phyloP scores from a whole-genome alignment of 495 filamentous ascomycete species.

The Coniosporium apollinis region DNA sequence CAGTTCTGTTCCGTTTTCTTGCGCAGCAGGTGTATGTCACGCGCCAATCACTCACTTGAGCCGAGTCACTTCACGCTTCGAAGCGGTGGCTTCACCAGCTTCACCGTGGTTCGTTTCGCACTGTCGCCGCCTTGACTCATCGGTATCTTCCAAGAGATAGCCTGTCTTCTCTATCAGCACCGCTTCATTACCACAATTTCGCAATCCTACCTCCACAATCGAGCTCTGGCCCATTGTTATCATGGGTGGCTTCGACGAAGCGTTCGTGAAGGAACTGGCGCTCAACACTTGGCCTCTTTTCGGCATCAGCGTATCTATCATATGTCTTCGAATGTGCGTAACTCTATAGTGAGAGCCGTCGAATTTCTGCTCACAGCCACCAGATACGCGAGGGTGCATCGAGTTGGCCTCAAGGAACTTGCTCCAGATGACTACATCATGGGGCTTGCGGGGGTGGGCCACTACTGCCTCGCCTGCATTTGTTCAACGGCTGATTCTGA shows the following conservation, averaged over 20 bases:
- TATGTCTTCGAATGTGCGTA: conserved; percentile 10
- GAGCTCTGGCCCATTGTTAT: no score
- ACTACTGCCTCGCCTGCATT: background rate
- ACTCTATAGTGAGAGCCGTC: background rate
- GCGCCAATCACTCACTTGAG: no score
- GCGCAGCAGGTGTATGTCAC: no score
- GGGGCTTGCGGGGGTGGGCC: conserved; percentile 27
- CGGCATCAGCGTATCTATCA: conserved; percentile 10
- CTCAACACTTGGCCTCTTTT: conserved; percentile 12
- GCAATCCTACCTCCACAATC: no score
- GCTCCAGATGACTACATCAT: conserved; percentile 38
- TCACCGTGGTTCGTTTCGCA: no score
- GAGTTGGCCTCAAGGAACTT: conserved; percentile 29
- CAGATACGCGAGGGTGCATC: conserved; percentile 32
- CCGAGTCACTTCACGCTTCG: no score
- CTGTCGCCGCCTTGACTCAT: no score
- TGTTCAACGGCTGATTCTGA: background rate
- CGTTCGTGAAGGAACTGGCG: conserved; percentile 10
- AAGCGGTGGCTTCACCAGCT: no score
- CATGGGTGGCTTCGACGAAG: conserved; percentile 12
- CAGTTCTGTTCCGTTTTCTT: no score
- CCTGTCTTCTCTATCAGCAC: no score
- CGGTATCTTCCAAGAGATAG: no score
- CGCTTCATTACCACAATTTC: no score
- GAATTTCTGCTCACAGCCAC: background rate